Evolutionary conservation across 202 grass and related monocot genomes (phyloP).

Genomic region (Hordeum pubiflorum): DNA sequence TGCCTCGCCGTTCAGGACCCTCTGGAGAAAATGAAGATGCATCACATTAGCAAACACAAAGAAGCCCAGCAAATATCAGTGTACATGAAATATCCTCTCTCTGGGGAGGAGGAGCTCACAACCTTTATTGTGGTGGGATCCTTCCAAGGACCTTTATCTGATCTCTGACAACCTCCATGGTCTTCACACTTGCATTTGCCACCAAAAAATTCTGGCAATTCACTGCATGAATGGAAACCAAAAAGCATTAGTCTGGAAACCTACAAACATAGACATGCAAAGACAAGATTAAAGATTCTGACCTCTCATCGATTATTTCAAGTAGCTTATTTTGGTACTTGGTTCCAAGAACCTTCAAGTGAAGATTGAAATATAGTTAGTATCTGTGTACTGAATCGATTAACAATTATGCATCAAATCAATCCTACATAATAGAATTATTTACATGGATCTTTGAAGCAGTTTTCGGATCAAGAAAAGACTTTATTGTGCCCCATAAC

Average conservation of each 20-base stretch:
- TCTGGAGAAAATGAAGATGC: slow-evolving; percentile 42
- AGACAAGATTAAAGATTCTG: slow-evolving; percentile 12
- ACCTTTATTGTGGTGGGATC: slow-evolving; percentile 81
- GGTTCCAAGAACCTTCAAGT: slow-evolving; percentile 79
- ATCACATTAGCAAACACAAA: slow-evolving; percentile 12
- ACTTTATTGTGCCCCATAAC: slow-evolving; percentile 87
- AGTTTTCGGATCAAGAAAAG: slow-evolving; percentile 98
- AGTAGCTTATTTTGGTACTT: slow-evolving; percentile 88
- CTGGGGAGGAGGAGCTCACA: neutral
- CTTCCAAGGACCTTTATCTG: slow-evolving; percentile 94
- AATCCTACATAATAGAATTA: neutral
- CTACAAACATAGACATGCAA: slow-evolving; percentile 3
- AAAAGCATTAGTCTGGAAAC: slow-evolving; percentile 28
- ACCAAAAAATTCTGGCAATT: slow-evolving; percentile 88
- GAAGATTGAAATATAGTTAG: slow-evolving; percentile 3
- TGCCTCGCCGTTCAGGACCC: slow-evolving; percentile 63
- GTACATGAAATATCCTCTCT: slow-evolving; percentile 4
- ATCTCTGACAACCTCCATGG: slow-evolving; percentile 75
- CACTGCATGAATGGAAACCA: slow-evolving; percentile 45
- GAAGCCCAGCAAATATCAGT: neutral
- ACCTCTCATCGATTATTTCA: slow-evolving; percentile 94
- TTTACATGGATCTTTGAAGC: slow-evolving; percentile 94
- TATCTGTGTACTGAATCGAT: neutral
- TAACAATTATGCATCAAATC: slow-evolving; percentile 10
- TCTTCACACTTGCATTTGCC: slow-evolving; percentile 78